Percentiles rank a stretch among this genome's conserved stretches.
These are phyloP conservation scores for Plasmodium ovale DNA, from an alignment of 169 alveolate species.

Conservation along the genomic window DNA sequence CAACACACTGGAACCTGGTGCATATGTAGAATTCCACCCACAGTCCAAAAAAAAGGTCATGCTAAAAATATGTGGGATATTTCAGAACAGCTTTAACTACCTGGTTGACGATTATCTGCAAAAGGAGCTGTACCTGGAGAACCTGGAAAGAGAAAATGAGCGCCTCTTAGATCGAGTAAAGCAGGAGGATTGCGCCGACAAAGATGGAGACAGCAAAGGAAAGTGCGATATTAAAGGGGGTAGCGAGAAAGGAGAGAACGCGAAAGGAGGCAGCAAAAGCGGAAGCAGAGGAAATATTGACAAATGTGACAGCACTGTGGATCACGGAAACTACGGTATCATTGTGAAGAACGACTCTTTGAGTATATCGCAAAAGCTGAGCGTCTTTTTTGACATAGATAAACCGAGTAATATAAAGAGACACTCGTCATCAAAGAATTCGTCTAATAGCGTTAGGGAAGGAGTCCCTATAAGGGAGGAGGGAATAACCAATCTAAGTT, in stretches of 20 bases:
- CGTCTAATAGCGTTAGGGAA: not conserved
- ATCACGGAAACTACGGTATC: not conserved
- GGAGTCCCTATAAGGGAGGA: not conserved
- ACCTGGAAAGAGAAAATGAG: constrained; percentile 37
- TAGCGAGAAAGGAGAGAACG: not conserved
- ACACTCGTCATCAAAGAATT: not conserved
- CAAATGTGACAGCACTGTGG: not conserved
- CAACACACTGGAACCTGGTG: constrained; percentile 83
- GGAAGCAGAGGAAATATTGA: not conserved
- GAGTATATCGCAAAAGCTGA: constrained; percentile 14
- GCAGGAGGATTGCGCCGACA: not conserved
- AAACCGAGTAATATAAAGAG: not conserved
- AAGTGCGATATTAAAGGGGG: not conserved
- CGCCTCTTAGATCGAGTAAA: not conserved
- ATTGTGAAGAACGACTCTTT: not conserved
- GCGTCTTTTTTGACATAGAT: constrained; percentile 2
- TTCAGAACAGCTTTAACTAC: constrained; percentile 44
- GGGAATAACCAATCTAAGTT: not conserved
- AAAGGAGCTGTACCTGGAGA: constrained; percentile 61
- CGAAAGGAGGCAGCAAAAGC: not conserved
- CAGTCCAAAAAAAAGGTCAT: constrained; percentile 83
- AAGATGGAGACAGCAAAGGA: not conserved
- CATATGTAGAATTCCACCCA: constrained; percentile 87
- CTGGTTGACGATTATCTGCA: constrained; percentile 66
- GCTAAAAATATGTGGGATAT: constrained; percentile 83